Evolutionary conservation across 305 asterid genomes (phyloP).

Genomic region (Rubia peregrina): DNA sequence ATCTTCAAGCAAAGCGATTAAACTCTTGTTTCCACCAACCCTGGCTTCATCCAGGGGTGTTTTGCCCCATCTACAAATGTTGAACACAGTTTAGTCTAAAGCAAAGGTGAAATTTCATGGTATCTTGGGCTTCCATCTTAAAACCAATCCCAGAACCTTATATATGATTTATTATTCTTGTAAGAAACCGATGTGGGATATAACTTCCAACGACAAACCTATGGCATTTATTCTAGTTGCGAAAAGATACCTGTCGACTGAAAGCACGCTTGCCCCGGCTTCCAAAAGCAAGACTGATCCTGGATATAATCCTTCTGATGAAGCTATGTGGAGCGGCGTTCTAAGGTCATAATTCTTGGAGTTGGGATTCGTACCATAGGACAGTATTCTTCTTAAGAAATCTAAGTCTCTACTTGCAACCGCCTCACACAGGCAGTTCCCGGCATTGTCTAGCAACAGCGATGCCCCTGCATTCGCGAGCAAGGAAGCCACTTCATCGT

Average conservation of each 20-base stretch:
- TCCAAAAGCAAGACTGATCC: constrained; percentile 40
- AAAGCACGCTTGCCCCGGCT: constrained; percentile 58
- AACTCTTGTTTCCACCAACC: constrained; percentile 40
- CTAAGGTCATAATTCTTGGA: constrained; percentile 56
- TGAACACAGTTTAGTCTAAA: background rate
- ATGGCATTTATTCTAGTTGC: background rate
- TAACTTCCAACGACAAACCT: background rate
- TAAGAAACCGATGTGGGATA: too few relatives aligned
- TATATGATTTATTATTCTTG: too few relatives aligned
- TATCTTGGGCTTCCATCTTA: too few relatives aligned
- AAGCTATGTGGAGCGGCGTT: constrained; percentile 68
- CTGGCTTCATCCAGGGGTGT: constrained; percentile 71
- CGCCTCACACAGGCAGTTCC: constrained; percentile 45
- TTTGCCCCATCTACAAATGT: constrained; percentile 51
- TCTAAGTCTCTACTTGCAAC: constrained; percentile 45
- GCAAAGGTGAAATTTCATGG: background rate
- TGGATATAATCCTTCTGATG: constrained; percentile 49
- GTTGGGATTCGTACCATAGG: constrained; percentile 54
- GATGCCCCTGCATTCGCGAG: constrained; percentile 48
- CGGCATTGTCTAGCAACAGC: constrained; percentile 36
- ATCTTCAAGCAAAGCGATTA: constrained; percentile 51
- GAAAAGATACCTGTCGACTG: constrained; percentile 50
- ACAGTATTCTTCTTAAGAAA: constrained; percentile 41
- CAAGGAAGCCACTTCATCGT: constrained; percentile 41
- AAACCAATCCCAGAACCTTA: too few relatives aligned